phyloP scores from a whole-genome alignment of 371 early-diverging fungal species.

The Mortierella sp. region DNA sequence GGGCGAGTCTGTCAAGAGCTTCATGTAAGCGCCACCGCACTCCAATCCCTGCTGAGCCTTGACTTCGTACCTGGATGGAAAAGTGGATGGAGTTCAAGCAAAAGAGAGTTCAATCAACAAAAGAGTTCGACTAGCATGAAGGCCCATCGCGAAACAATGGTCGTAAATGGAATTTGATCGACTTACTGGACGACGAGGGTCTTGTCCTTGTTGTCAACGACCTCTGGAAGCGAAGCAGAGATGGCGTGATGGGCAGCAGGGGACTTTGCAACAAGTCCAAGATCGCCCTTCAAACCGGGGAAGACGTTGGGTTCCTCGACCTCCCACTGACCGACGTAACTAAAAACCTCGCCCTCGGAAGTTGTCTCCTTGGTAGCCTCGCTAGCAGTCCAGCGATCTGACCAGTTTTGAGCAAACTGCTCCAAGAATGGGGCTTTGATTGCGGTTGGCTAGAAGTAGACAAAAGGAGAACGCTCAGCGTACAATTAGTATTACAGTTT shows the following conservation, averaged over 20 bases:
- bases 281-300: constrained; percentile 72
- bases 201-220: constrained; percentile 83
- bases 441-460: constrained; percentile 39
- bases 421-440: constrained; percentile 77
- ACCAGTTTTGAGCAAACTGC: constrained; percentile 74
- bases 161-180: not conserved
- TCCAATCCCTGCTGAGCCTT: constrained; percentile 95
- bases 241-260: constrained; percentile 85
- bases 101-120: no score
- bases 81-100: not conserved
- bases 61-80: constrained; percentile 75
- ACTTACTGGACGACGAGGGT: constrained; percentile 86
- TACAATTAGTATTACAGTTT: not conserved
- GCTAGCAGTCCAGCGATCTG: constrained; percentile 77
- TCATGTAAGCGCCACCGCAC: constrained; percentile 98
- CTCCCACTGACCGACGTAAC: constrained; percentile 82
- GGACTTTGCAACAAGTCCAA: constrained; percentile 81
- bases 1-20: constrained; percentile 74
- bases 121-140: not conserved
- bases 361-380: constrained; percentile 69
- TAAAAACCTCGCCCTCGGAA: constrained; percentile 63
- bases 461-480: not conserved
- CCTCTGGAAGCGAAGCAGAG: constrained; percentile 80
- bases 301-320: constrained; percentile 73
- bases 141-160: not conserved